These are phyloP conservation scores for Biscogniauxia marginata DNA, from an alignment of 2,329 filamentous ascomycete species.

Conservation along the genomic window DNA sequence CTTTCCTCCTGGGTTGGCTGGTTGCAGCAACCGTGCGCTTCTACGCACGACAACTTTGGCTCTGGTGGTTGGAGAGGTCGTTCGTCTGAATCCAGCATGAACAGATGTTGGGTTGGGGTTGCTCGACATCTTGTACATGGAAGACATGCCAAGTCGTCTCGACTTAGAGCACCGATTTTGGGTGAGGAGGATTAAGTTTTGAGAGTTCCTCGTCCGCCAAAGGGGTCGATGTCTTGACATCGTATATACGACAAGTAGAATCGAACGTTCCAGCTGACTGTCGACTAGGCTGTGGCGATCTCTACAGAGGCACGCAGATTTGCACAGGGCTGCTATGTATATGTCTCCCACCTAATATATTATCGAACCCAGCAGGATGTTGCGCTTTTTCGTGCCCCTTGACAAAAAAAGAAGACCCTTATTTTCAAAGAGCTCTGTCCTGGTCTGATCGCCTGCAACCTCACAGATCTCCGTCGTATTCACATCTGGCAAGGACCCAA, in stretches of 20 bases:
- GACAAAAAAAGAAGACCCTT: neutral
- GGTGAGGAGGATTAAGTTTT: neutral
- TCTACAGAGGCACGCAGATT: neutral
- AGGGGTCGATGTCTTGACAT: neutral
- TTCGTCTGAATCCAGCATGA: neutral
- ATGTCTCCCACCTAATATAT: neutral
- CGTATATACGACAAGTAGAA: neutral
- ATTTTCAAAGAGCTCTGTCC: neutral
- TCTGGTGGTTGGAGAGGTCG: neutral
- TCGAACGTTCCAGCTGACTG: neutral
- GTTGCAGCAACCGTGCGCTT: neutral
- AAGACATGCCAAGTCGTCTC: neutral
- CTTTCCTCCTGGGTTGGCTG: neutral
- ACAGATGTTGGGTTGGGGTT: neutral
- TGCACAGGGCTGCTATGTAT: neutral
- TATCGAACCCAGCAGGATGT: neutral
- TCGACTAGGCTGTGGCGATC: neutral
- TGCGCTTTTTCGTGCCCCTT: neutral
- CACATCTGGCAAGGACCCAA: neutral
- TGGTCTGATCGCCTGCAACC: constrained; percentile 8
- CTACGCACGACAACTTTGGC: neutral
- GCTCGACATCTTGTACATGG: no score
- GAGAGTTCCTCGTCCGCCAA: neutral
- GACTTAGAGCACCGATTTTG: neutral
- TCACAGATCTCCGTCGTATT: neutral